Percentiles rank a stretch among this genome's conserved stretches.
Conservation (phyloP, 768 basidiomycete genomes). For the Hydnum rufescens region DNA sequence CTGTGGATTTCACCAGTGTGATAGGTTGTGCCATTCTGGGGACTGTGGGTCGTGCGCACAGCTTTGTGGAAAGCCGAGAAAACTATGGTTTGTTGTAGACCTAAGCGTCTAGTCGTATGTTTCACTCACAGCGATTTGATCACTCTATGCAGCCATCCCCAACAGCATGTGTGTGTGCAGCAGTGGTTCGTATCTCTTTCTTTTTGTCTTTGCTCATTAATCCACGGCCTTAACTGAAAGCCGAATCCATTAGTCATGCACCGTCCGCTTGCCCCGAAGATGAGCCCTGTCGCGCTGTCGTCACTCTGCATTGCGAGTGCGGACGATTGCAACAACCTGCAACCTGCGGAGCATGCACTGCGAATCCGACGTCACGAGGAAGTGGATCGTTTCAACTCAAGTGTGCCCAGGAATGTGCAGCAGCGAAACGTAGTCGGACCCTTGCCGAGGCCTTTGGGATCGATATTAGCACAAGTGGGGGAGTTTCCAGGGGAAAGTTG, state of each 20-base stretch:
- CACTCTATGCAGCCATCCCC: constrained; percentile 31
- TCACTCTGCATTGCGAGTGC: constrained; percentile 62
- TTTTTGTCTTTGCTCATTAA: neutral
- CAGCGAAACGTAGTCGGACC: constrained; percentile 70
- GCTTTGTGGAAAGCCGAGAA: constrained; percentile 70
- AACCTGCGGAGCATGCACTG: constrained; percentile 41
- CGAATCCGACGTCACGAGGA: constrained; percentile 26
- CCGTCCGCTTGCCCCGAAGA: constrained; percentile 69
- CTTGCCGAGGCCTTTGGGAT: constrained; percentile 89
- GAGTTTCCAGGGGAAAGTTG: constrained; percentile 17
- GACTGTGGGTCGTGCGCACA: constrained; percentile 60
- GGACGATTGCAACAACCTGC: constrained; percentile 58
- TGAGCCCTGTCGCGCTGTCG: constrained; percentile 47
- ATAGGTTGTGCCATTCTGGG: constrained; percentile 61
- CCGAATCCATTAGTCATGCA: constrained; percentile 33
- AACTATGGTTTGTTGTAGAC: constrained; percentile 41
- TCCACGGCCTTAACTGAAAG: neutral
- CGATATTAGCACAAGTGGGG: constrained; percentile 22
- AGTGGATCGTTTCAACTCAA: constrained; percentile 28
- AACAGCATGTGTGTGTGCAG: constrained; percentile 51
- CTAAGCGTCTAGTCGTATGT: neutral
- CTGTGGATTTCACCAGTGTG: constrained; percentile 85
- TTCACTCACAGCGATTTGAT: neutral
- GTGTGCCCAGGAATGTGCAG: constrained; percentile 66
- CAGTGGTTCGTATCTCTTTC: constrained; percentile 25